Percentiles rank a stretch among this genome's conserved stretches.
phyloP scores from a whole-genome alignment of 768 basidiomycete species.

The Vararia minispora region DNA sequence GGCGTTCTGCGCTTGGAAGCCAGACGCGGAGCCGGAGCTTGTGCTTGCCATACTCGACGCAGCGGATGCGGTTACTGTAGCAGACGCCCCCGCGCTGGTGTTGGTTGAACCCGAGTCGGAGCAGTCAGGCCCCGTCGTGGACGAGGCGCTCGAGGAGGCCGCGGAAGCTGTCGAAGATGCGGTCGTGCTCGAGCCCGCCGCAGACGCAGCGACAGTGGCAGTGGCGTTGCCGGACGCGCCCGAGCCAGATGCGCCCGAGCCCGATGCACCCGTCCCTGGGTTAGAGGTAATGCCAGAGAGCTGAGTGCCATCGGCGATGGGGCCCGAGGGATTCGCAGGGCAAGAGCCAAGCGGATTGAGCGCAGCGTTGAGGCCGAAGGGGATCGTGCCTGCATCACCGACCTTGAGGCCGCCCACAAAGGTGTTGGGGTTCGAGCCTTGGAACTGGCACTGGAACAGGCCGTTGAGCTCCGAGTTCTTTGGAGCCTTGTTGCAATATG shows the following conservation, averaged over 20 bases:
- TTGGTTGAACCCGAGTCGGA: slow-evolving; percentile 1
- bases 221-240: neutral
- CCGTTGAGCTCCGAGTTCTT: slow-evolving; percentile 41
- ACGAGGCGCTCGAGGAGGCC: slow-evolving; percentile 1
- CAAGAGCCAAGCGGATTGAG: slow-evolving; percentile 39
- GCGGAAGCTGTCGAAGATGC: neutral
- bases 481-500: slow-evolving; percentile 44
- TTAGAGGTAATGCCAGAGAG: slow-evolving; percentile 24
- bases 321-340: slow-evolving; percentile 34
- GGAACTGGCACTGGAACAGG: slow-evolving; percentile 49
- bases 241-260: no score
- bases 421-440: slow-evolving; percentile 29
- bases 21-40: neutral
- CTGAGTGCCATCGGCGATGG: slow-evolving; percentile 39
- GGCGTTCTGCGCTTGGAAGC: slow-evolving; percentile 21
- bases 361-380: slow-evolving; percentile 31
- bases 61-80: neutral
- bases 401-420: slow-evolving; percentile 34
- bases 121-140: slow-evolving; percentile 1
- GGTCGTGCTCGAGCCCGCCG: slow-evolving; percentile 1
- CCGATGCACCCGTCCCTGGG: slow-evolving; percentile 22
- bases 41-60: neutral
- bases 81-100: neutral
- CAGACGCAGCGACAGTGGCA: slow-evolving; percentile 6
- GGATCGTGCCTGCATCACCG: slow-evolving; percentile 40